A percentile compares a stretch with the other conserved stretches of the same genome.
Evolutionary conservation across 257 asterid genomes (phyloP).

Genomic region (Petrea volubilis): DNA sequence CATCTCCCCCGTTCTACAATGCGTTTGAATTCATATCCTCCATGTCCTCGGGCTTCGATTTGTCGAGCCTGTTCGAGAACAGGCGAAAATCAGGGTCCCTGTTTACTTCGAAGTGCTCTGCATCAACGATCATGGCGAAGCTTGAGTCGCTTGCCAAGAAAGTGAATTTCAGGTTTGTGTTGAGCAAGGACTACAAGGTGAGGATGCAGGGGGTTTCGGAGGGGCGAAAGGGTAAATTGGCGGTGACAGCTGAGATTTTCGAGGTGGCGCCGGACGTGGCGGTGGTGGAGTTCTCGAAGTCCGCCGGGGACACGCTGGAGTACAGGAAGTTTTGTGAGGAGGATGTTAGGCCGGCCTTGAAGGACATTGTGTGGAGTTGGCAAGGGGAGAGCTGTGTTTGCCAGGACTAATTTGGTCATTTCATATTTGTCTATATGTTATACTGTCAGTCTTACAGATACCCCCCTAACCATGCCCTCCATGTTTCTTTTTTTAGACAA

Average conservation of each 20-base stretch:
- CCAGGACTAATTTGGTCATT: conserved; percentile 35
- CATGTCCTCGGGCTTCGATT: conserved; percentile 83
- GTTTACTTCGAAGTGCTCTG: conserved; percentile 69
- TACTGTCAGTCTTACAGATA: neutral
- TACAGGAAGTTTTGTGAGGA: conserved; percentile 74
- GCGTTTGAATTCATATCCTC: conserved; percentile 84
- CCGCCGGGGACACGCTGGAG: conserved; percentile 83
- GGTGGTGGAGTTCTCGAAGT: conserved; percentile 75
- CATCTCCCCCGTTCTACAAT: conserved; percentile 67
- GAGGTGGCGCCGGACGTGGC: conserved; percentile 88
- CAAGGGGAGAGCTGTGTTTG: conserved; percentile 65
- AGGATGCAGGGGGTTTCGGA: conserved; percentile 65
- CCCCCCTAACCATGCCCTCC: neutral
- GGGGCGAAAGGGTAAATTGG: conserved; percentile 71
- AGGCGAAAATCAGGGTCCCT: conserved; percentile 50
- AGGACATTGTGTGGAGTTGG: conserved; percentile 96
- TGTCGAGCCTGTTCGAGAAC: conserved; percentile 59
- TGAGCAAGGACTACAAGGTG: conserved; percentile 56
- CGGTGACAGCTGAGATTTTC: conserved; percentile 69
- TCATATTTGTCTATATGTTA: neutral
- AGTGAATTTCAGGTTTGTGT: conserved; percentile 40
- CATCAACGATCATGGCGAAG: conserved; percentile 47
- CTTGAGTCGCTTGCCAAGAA: conserved; percentile 64
- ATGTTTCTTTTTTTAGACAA: neutral
- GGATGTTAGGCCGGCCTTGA: conserved; percentile 70